Evolutionary conservation across 2,329 filamentous ascomycete genomes (phyloP), one percentile per base, ranked within the genome.

Genomic region (Blastomyces gilchristii): DNA sequence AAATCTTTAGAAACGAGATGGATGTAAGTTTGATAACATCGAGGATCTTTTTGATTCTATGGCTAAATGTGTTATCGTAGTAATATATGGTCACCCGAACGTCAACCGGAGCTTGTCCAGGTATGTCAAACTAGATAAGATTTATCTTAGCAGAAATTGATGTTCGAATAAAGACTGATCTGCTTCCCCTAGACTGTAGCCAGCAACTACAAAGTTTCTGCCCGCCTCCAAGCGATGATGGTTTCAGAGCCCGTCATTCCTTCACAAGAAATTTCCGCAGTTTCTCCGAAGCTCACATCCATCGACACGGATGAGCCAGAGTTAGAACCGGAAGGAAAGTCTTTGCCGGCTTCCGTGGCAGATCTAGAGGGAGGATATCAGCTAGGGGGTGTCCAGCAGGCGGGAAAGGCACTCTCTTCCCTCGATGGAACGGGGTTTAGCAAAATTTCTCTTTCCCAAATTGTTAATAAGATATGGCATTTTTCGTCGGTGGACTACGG

Each of bases 401-500:
- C 37, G 14, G 60, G 39, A 18, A 37, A 22, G 39, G 60, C 52
- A 28, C 9, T 61, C 1, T 61, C 59, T 22, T 39, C 47, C 2
- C 7, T 52, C 39, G 34, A 54, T 16, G 59, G 47, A 9, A 7
- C 52, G 4, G 41, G 60, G 2, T 61, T 57, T 28, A 41, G 65
- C 70, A 67, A 54, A 43, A 69, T 82, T 5, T 82, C 81, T 1
- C 81, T 85, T 63, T 82, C 84, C 59, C 77, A 83, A 39, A 80
- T 90, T 52, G 83, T 87, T 6, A 81, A 88, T 65, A 82, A 87
- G 62, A 86, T 89, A n/a, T 87, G 87, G 79, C 88, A 90, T 71
- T 91, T 88, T 72, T 87, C 85, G 16, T 87, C 87, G 0, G 82
- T 89, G 16, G 88, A 91, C 68, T 83, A 87, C 72, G 88, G 87